These are phyloP conservation scores for Rhodotorula glutinis DNA, from an alignment of 1,284 basidiomycete genomes.

Conservation along the genomic window DNA sequence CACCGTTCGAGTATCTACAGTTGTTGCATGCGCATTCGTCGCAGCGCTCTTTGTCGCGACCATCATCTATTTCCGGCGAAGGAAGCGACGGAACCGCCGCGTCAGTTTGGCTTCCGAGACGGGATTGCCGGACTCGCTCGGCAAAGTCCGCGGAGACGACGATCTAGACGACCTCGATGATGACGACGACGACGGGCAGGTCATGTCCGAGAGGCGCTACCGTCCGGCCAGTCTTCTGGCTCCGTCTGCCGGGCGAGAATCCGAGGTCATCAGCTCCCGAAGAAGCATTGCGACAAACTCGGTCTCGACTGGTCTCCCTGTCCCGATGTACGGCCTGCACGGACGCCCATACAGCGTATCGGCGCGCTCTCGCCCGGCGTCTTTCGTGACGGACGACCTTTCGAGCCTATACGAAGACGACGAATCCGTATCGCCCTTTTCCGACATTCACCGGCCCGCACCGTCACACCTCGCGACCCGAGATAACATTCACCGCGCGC, in stretches of 20 bases:
- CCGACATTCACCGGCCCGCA: slow-evolving; percentile 22
- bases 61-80: not conserved
- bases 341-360: not conserved
- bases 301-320: slow-evolving; percentile 20
- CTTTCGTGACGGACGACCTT: not conserved
- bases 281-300: slow-evolving; percentile 33
- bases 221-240: not conserved
- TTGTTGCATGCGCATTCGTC: not conserved
- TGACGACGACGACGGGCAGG: too few relatives aligned
- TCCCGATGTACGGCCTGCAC: not conserved
- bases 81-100: not conserved
- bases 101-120: not conserved
- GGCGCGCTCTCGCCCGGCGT: slow-evolving; percentile 6
- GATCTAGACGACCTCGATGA: too few relatives aligned
- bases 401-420: slow-evolving; percentile 4
- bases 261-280: slow-evolving; percentile 9
- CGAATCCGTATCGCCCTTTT: slow-evolving; percentile 28
- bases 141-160: too few relatives aligned
- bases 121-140: too few relatives aligned
- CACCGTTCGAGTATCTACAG: not conserved
- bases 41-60: not conserved
- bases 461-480: slow-evolving; percentile 12
- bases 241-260: not conserved
- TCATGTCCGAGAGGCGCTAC: not conserved
- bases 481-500: slow-evolving; percentile 19